Conservation (phyloP, 1,139 yeast species). For the Pichia sp. region DNA sequence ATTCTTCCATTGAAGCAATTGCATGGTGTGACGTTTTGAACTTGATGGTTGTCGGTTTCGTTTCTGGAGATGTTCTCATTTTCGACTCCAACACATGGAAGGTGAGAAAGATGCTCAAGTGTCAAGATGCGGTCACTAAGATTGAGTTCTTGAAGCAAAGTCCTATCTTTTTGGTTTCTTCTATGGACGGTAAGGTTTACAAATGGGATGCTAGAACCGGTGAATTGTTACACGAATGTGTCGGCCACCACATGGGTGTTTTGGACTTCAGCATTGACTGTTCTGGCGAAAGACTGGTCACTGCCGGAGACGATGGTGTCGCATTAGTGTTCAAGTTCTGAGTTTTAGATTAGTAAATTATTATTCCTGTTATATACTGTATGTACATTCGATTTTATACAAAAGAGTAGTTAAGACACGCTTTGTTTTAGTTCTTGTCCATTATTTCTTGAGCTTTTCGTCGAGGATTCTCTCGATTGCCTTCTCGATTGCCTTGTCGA, state of each 20-base stretch:
- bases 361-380: neutral
- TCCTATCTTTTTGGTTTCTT: conserved; percentile 64
- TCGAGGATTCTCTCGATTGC: conserved; percentile 52
- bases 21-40: conserved; percentile 72
- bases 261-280: conserved; percentile 66
- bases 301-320: conserved; percentile 99
- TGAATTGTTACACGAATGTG: conserved; percentile 67
- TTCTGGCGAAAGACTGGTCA: conserved; percentile 65
- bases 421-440: no score
- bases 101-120: conserved; percentile 65
- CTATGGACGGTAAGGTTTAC: conserved; percentile 83
- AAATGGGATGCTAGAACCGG: conserved; percentile 93
- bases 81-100: conserved; percentile 89
- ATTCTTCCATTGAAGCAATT: conserved; percentile 82
- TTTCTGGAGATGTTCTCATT: conserved; percentile 78
- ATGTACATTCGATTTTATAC: no score
- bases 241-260: conserved; percentile 94
- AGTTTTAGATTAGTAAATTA: neutral
- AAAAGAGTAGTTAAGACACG: no score
- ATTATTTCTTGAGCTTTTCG: neutral
- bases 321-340: conserved; percentile 56
- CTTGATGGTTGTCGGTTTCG: conserved; percentile 82
- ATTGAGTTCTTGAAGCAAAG: conserved; percentile 59
- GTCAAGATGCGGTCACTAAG: conserved; percentile 83
- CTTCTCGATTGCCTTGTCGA: conserved; percentile 50